Evolutionary conservation across 2,329 filamentous ascomycete genomes (phyloP).

Genomic region (Botryotinia globosa): DNA sequence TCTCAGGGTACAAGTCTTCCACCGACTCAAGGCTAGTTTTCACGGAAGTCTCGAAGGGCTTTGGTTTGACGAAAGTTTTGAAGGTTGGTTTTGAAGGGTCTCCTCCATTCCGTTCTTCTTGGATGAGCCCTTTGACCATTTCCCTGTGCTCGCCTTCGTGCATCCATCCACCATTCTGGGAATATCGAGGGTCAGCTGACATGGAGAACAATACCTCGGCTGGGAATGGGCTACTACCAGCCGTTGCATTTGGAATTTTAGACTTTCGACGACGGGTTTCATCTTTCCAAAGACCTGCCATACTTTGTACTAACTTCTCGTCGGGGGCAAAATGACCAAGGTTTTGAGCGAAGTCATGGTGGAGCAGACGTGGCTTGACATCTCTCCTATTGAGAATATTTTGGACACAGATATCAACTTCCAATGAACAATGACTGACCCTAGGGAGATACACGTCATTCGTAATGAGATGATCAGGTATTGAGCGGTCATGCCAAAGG

Average conservation of each 20-base stretch:
- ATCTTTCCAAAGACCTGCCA: conserved; percentile 90
- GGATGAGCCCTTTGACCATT: conserved; percentile 60
- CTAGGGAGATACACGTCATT: conserved; percentile 66
- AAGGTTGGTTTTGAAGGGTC: conserved; percentile 52
- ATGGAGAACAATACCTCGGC: conserved; percentile 81
- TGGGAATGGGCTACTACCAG: conserved; percentile 73
- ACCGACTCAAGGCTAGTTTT: conserved; percentile 80
- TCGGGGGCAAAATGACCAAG: conserved; percentile 60
- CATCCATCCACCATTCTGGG: conserved; percentile 78
- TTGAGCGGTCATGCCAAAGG: conserved; percentile 76
- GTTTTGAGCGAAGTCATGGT: conserved; percentile 83
- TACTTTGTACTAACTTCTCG: conserved; percentile 85
- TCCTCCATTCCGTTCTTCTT: conserved; percentile 57
- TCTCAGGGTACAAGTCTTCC: conserved; percentile 77
- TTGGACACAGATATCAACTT: conserved; percentile 85
- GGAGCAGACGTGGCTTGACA: conserved; percentile 73
- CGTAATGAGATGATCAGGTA: conserved; percentile 57
- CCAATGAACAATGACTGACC: conserved; percentile 82
- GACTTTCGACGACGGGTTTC: conserved; percentile 77
- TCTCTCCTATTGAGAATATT: conserved; percentile 79
- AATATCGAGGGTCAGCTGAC: conserved; percentile 76
- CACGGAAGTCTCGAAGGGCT: conserved; percentile 56
- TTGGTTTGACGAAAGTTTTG: conserved; percentile 59
- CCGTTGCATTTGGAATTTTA: conserved; percentile 61
- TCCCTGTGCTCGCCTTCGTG: conserved; percentile 81